A percentile compares a stretch with the other conserved stretches of the same genome.
These are phyloP conservation scores for Cytospora piceae DNA, from an alignment of 2,329 filamentous ascomycete species.

Conservation along the genomic window DNA sequence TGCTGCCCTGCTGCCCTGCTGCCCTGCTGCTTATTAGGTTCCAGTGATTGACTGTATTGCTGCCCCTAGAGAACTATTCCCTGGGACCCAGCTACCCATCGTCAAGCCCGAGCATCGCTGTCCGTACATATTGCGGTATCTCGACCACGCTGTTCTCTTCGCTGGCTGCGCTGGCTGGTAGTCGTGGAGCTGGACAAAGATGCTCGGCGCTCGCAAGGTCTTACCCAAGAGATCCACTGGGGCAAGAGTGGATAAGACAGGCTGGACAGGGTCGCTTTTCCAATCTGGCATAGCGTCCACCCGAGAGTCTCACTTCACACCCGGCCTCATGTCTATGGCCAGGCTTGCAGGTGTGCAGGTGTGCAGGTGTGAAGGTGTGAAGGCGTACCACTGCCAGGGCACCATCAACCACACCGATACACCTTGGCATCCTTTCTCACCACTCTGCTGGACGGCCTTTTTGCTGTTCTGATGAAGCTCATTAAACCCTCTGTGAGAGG, in stretches of 20 bases:
- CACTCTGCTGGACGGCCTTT: not conserved
- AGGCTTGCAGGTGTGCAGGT: not conserved
- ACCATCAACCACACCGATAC: constrained; percentile 17
- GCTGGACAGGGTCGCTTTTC: constrained; percentile 8
- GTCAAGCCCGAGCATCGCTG: not conserved
- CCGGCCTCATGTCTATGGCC: constrained; percentile 7
- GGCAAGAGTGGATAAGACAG: not conserved
- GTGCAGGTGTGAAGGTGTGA: too few relatives aligned
- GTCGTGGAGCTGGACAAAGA: not conserved
- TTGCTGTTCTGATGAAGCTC: not conserved
- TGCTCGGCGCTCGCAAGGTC: not conserved
- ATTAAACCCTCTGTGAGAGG: not conserved
- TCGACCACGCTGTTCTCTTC: not conserved
- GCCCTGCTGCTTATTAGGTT: too few relatives aligned
- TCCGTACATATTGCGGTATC: not conserved
- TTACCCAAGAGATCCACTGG: constrained; percentile 11
- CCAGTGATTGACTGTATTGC: too few relatives aligned
- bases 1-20: too few relatives aligned
- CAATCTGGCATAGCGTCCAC: constrained; percentile 24
- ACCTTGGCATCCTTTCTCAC: not conserved
- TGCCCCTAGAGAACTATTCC: not conserved
- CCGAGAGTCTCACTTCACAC: constrained; percentile 7
- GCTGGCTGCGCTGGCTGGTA: not conserved
- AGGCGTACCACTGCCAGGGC: constrained; percentile 13
- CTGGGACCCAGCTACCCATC: not conserved